These are phyloP conservation scores for Spinacia oleracea DNA, from an alignment of 179 eudicot species.

Conservation along the genomic window DNA sequence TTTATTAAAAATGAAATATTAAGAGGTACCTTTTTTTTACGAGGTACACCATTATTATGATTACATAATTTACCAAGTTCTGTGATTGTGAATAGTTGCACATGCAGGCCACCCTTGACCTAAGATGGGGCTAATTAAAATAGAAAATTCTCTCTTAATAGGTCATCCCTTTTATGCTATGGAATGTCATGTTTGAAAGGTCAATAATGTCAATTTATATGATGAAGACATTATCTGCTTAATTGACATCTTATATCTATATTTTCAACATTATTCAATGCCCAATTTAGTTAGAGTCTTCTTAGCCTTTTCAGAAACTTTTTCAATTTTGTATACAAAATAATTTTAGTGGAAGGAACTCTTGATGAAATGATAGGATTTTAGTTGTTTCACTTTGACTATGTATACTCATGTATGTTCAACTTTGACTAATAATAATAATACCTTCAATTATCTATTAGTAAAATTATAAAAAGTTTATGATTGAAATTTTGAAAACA, in stretches of 20 bases:
- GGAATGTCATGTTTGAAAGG: too few species aligned
- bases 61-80: background rate
- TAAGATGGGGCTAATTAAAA: background rate
- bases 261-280: background rate
- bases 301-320: background rate
- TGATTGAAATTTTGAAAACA: too few species aligned
- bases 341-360: too few species aligned
- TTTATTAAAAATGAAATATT: too few species aligned
- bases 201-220: background rate
- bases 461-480: too few species aligned
- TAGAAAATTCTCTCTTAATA: background rate
- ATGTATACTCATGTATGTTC: too few species aligned
- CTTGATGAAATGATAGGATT: too few species aligned
- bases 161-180: background rate
- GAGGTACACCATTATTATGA: background rate
- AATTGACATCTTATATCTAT: background rate
- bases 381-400: too few species aligned
- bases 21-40: too few species aligned
- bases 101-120: slow-evolving; percentile 2
- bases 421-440: too few species aligned
- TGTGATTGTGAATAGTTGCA: background rate
- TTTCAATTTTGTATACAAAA: background rate
- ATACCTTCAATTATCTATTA: too few species aligned
- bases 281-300: background rate
- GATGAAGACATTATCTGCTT: background rate